Base-by-base conservation (phyloP, 2,329 filamentous ascomycete genomes). In the Neofusicoccum sp. region DNA sequence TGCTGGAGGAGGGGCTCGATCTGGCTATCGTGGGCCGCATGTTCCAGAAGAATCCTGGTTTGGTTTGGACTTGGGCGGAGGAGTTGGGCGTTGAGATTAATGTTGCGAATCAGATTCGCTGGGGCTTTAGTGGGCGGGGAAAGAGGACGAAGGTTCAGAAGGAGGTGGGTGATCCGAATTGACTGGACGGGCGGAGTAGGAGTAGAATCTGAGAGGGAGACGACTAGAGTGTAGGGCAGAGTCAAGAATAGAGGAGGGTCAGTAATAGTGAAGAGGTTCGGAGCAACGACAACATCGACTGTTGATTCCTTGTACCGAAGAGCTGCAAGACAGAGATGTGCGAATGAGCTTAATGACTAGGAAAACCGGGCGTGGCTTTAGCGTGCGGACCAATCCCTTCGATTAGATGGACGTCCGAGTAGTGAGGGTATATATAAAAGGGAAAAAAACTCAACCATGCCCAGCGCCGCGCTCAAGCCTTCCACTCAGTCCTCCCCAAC, bases 1-100 rank as follows among this genome's bases (percentile, higher is more conserved):
- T 89, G 71, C 72, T 86, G 2, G 79, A 85, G 65, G 74, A 79
- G 7, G 75, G 62, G 6, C 69, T 87, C 64, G 93, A 97, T 72
- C 75, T 93, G n/a, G 87, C 89, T 0, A 82, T 94, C 16, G 82
- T 89, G 1, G 93, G 86, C 0, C 83, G 92, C 62, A 89, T 90
- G 71, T 95, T 95, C 76, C 82, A 96, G 78, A 87, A 92, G 74
- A 92, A 96, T 71, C 90, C 93, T 0, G 88, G 91, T 64, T 87
- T 93, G 72, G 89, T 92, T 7, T 86, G 92, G 77, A 83, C 85
- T 37, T 88, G 86, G 66, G 93, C 91, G 0, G 84, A 90, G 65
- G 85, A 92, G 67, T 79, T 96, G 36, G 87, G 85, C 8, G 87
- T 93, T 3, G 79, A 86, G 64, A 86, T 93, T 4, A 81, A 88